These are phyloP conservation scores for Hypoxylon cercidicola DNA, from an alignment of 495 filamentous ascomycete genomes.

Conservation along the genomic window DNA sequence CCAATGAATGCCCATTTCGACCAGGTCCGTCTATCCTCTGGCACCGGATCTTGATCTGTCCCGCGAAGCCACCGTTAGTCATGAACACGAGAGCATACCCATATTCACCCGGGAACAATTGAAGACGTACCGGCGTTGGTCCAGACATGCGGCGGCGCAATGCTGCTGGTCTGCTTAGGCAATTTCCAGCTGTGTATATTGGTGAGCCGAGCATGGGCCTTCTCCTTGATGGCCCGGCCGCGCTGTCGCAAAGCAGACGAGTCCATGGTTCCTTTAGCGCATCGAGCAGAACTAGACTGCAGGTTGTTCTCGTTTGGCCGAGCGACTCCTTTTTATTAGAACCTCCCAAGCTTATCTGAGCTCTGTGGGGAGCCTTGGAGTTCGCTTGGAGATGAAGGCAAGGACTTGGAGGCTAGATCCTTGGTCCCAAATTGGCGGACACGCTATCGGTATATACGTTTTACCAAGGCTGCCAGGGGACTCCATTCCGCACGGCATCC, in stretches of 20 bases:
- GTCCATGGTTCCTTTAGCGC: conserved; percentile 24
- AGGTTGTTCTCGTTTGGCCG: background rate
- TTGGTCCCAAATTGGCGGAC: background rate
- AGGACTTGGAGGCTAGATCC: background rate
- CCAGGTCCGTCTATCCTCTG: conserved; percentile 46
- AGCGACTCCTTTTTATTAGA: conserved; percentile 1
- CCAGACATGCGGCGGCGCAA: conserved; percentile 47
- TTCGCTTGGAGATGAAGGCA: too few species aligned
- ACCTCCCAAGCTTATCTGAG: conserved; percentile 1
- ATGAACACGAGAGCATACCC: background rate
- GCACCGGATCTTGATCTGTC: conserved; percentile 47
- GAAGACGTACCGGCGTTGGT: conserved; percentile 42
- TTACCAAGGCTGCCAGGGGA: background rate
- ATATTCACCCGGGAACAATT: background rate
- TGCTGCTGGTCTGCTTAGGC: conserved; percentile 47
- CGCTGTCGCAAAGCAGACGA: conserved; percentile 33
- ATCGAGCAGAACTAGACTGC: background rate
- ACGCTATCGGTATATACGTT: background rate
- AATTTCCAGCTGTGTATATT: conserved; percentile 44
- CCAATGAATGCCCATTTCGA: conserved; percentile 44
- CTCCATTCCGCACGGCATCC: background rate
- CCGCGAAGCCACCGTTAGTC: background rate
- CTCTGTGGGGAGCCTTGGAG: background rate
- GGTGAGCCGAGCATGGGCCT: conserved; percentile 32
- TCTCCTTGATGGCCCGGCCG: conserved; percentile 34